Conservation (phyloP, 805 yeast genomes). For the Schwanniomyces occidentalis region DNA sequence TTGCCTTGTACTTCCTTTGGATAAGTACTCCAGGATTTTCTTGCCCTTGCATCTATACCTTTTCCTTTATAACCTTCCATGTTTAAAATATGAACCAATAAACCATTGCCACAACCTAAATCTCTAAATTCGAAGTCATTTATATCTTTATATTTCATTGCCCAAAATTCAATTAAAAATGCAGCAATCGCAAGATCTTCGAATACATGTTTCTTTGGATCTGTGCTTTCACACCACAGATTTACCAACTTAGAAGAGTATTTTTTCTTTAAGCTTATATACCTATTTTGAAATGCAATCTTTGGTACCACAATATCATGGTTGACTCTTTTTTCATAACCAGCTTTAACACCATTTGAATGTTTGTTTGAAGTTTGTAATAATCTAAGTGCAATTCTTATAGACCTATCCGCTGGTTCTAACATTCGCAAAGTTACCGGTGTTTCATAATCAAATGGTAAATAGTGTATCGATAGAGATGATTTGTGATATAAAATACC, state of each 20-base stretch:
- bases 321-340: slow-evolving; percentile 83
- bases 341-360: slow-evolving; percentile 77
- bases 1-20: slow-evolving; percentile 61
- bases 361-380: slow-evolving; percentile 81
- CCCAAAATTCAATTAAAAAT: slow-evolving; percentile 86
- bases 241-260: slow-evolving; percentile 75
- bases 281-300: slow-evolving; percentile 78
- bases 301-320: slow-evolving; percentile 87
- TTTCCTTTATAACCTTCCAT: slow-evolving; percentile 80
- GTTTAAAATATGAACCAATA: slow-evolving; percentile 69
- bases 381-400: slow-evolving; percentile 80
- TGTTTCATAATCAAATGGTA: slow-evolving; percentile 50
- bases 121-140: slow-evolving; percentile 72
- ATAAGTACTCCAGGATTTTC: slow-evolving; percentile 84
- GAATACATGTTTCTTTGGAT: slow-evolving; percentile 92
- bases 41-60: slow-evolving; percentile 86
- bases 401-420: slow-evolving; percentile 57
- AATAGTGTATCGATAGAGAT: slow-evolving; percentile 69
- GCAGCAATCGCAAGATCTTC: slow-evolving; percentile 97
- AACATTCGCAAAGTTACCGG: slow-evolving; percentile 27
- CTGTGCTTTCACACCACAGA: slow-evolving; percentile 91
- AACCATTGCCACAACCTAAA: slow-evolving; percentile 94
- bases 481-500: slow-evolving; percentile 58
- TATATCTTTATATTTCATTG: slow-evolving; percentile 41
- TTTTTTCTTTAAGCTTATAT: slow-evolving; percentile 76